Evolutionary conservation across 2,329 filamentous ascomycete genomes (phyloP).

Genomic region (Botrytis pseudocinerea): DNA sequence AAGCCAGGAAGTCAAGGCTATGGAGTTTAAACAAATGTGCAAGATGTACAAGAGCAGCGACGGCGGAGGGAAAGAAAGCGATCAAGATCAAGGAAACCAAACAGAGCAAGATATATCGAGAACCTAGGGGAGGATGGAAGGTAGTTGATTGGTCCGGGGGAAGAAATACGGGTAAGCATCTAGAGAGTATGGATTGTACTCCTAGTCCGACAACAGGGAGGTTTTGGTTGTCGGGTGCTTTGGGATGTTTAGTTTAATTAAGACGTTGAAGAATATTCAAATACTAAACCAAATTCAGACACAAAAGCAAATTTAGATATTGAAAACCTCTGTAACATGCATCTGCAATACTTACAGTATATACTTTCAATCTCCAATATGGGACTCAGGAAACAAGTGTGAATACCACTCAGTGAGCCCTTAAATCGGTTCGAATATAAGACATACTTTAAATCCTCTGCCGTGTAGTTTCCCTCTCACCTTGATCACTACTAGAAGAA

Average conservation of each 20-base stretch:
- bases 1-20: neutral
- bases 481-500: neutral
- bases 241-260: neutral
- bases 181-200: neutral
- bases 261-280: no score
- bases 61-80: no score
- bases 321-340: no score
- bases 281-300: neutral
- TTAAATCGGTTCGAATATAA: neutral
- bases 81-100: neutral
- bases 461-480: neutral
- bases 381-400: no score
- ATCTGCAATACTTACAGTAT: neutral
- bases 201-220: neutral
- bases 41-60: neutral
- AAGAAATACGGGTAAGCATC: no score
- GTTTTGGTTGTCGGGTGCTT: neutral
- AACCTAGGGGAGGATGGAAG: neutral
- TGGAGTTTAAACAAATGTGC: slow-evolving; percentile 5
- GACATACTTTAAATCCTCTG: neutral
- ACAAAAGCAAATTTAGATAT: neutral
- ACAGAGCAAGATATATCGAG: neutral
- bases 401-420: neutral
- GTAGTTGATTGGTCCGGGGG: neutral
- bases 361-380: neutral